Evolutionary conservation across 2,329 filamentous ascomycete genomes (phyloP).

Genomic region (Westerdykella aurantiaca): DNA sequence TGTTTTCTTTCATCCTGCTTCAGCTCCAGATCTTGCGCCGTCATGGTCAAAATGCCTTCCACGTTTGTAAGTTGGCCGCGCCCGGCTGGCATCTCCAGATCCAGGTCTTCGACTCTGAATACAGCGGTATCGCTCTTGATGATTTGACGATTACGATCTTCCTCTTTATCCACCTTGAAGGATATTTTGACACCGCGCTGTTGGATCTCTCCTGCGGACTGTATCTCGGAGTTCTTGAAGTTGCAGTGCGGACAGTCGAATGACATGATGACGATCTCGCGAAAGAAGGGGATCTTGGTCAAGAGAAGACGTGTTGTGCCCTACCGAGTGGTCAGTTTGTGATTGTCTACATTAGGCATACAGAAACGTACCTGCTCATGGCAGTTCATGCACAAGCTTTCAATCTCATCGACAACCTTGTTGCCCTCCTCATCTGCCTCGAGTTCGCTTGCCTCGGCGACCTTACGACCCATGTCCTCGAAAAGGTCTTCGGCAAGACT

Average conservation of each 20-base stretch:
- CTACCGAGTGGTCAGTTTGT: constrained; percentile 42
- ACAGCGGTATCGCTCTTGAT: constrained; percentile 85
- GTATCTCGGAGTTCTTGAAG: constrained; percentile 88
- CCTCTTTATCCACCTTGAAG: constrained; percentile 64
- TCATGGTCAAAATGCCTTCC: constrained; percentile 74
- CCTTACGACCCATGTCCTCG: constrained; percentile 48
- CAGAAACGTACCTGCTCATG: constrained; percentile 41
- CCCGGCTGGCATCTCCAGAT: constrained; percentile 87
- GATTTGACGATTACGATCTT: constrained; percentile 78
- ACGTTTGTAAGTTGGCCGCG: constrained; percentile 90
- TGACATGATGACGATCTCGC: constrained; percentile 95
- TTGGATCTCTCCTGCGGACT: constrained; percentile 87
- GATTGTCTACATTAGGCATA: background rate
- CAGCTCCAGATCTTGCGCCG: constrained; percentile 73
- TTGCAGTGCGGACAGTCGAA: constrained; percentile 88
- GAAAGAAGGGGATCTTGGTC: constrained; percentile 92
- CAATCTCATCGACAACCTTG: constrained; percentile 49
- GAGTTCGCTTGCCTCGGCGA: constrained; percentile 37
- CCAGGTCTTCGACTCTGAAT: constrained; percentile 84
- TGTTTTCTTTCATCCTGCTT: constrained; percentile 79
- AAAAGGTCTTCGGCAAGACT: constrained; percentile 46
- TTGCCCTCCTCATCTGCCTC: constrained; percentile 37
- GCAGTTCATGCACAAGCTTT: constrained; percentile 52
- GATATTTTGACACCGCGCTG: constrained; percentile 80
- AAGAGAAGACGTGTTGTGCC: constrained; percentile 81